A percentile compares a stretch with the other conserved stretches of the same genome.
Evolutionary conservation across 305 asterid genomes (phyloP).

Genomic region (Rubia tinctorum): DNA sequence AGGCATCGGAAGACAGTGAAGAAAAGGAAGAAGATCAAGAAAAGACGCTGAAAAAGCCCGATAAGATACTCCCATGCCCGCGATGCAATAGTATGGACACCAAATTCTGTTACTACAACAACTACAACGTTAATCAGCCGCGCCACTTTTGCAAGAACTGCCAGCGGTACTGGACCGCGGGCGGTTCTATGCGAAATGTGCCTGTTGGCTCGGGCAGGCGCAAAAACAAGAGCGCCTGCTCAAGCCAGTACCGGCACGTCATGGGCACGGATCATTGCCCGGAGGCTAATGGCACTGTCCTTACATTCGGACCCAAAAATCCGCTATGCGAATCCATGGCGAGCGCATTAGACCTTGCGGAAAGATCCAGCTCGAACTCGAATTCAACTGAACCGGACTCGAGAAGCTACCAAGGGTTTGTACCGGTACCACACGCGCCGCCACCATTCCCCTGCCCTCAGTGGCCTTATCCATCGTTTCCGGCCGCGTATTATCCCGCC

Average conservation of each 20-base stretch:
- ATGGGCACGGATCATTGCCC: slow-evolving; percentile 18
- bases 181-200: slow-evolving; percentile 78
- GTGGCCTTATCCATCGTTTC: slow-evolving; percentile 27
- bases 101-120: slow-evolving; percentile 84
- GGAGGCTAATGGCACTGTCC: slow-evolving; percentile 36
- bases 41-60: slow-evolving; percentile 57
- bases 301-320: slow-evolving; percentile 42
- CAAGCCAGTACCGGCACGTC: slow-evolving; percentile 30
- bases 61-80: slow-evolving; percentile 69
- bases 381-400: slow-evolving; percentile 15
- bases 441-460: slow-evolving; percentile 18
- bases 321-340: slow-evolving; percentile 33
- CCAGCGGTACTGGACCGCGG: slow-evolving; percentile 85
- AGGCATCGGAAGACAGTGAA: slow-evolving; percentile 9
- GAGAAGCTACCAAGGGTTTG: slow-evolving; percentile 15
- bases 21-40: slow-evolving; percentile 34
- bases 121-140: slow-evolving; percentile 82
- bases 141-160: slow-evolving; percentile 80
- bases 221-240: slow-evolving; percentile 39
- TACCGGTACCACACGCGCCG: slow-evolving; percentile 1
- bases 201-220: slow-evolving; percentile 86
- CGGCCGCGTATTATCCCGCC: slow-evolving; percentile 45
- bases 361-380: slow-evolving; percentile 24
- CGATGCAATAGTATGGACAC: slow-evolving; percentile 83
- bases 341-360: slow-evolving; percentile 24